These are phyloP conservation scores for Mediolabrus comicus DNA, from an alignment of 108 stramenopile species.

Conservation along the genomic window DNA sequence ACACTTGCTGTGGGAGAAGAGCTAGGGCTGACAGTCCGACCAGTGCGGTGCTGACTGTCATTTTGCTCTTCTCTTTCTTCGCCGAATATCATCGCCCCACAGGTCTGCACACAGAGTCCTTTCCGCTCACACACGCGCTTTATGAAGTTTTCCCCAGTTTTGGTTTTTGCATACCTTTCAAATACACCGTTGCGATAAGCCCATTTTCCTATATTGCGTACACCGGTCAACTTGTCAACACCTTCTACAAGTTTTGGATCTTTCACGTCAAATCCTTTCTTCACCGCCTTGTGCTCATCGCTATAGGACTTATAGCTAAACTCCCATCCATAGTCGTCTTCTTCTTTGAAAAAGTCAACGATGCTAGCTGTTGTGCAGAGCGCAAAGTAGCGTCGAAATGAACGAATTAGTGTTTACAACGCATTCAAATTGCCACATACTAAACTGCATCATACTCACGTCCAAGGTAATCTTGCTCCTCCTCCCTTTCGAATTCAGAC, in stretches of 20 bases:
- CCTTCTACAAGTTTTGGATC: background rate
- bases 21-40: background rate
- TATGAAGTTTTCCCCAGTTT: background rate
- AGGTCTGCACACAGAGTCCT: background rate
- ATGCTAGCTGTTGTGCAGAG: background rate
- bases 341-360: background rate
- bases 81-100: background rate
- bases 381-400: background rate
- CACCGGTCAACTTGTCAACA: background rate
- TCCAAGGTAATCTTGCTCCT: background rate
- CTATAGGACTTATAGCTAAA: background rate
- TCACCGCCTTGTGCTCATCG: background rate
- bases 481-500: background rate
- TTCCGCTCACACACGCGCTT: background rate
- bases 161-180: background rate
- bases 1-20: background rate
- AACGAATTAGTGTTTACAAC: background rate
- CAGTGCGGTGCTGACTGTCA: background rate
- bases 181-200: background rate
- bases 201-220: background rate
- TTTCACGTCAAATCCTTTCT: background rate
- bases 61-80: background rate
- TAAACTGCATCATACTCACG: background rate
- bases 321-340: background rate
- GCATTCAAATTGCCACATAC: background rate